Base-by-base conservation (phyloP, 2,329 filamentous ascomycete genomes). In the Rhinocladiella similis region DNA sequence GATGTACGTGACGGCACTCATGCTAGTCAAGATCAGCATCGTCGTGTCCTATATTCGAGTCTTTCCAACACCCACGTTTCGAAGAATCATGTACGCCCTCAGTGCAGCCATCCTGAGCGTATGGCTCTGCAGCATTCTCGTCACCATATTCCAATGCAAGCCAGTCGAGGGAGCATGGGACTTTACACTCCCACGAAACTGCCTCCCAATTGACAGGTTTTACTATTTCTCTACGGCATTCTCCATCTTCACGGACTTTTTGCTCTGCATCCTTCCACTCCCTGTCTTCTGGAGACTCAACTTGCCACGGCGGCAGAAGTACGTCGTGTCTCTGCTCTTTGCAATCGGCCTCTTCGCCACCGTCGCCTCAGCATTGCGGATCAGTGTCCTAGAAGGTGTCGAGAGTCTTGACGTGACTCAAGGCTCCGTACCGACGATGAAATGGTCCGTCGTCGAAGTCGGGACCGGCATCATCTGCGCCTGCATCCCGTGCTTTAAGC, bases 181-280 rank as follows among this genome's bases (percentile, higher is more conserved):
- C 35, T 63, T 65, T n/a, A 64, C 65, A 14, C 63, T 70, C 1
- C 43, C 68, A 0, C 54, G 76, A 60, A 57, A 66, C 14, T 82
- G 79, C 54, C 69, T 82, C 49, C 66, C 72, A 47, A 73, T 85
- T 61, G 75, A 79, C 2, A 70, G 72, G 1, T 80, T 83, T 50
- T 75, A 84, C 25, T 74, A 82, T 35, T 76, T 77, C 41, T 76
- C 84, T 33, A 82, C 83, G 2, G 78, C 82, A 27, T 77, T 84
- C 60, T 86, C 85, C 66, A 85, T 84, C 47, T 67, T 80, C 39
- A 85, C 82, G 5, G 83, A 87, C 67, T 77, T 86, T 45, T 65
- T 81, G 16, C 76, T 81, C 12, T 80, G 82, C 33, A 67, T 78
- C 0, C 69, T 84, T 3, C 81, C 81, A 1, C 74, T 83, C 39